Base-by-base conservation (phyloP, 2,329 filamentous ascomycete species). In the Pseudonectria foliicola region DNA sequence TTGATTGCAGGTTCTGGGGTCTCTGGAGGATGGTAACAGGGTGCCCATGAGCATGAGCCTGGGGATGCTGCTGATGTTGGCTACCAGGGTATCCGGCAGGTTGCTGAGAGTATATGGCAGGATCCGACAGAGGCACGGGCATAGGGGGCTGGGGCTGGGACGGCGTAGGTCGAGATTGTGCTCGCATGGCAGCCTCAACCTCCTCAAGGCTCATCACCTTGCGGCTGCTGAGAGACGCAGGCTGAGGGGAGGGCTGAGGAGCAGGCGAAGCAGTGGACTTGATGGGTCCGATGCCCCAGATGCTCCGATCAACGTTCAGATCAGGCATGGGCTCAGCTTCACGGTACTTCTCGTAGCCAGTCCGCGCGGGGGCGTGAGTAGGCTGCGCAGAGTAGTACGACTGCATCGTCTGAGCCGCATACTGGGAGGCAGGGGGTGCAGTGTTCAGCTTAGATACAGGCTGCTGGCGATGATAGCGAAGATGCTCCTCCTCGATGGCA, bases 131-230 rank as follows among this genome's bases (percentile, higher is more conserved):
- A 13, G 61, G 45, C 7, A 60, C 49, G 12, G 45, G 42, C 27
- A 41, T 32, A 25, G 45, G 47, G 15, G 50, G 46, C n/a, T 50
- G 55, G 37, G 63, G 53, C 13, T 43, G 11, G 21, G 46, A 56
- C 10, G 63, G 50, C 10, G 67, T 63, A 42, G 71, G 71, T 50
- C 75, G 73, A 23, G 76, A 64, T 48, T 89, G 82, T 24, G 75
- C 71, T 40, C 85, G 78, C 82, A 98, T 89, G 45, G 87, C 81
- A 35, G 90, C 90, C 64, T 98, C 92, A 13, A 98, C 89, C 65
- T 98, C 92, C 58, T 96, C 92, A 53, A 98, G 62, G 52, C 87
- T 96, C 83, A 98, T 81, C 64, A 95, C 82, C 67, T 89, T 95
- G 53, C 80, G 79, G 27, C 71, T 56, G 13, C 56, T 45, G 31